A percentile compares a stretch with the other conserved stretches of the same genome.
phyloP scores from a whole-genome alignment of 768 basidiomycete genomes.

The Kwoniella mangroviensis region DNA sequence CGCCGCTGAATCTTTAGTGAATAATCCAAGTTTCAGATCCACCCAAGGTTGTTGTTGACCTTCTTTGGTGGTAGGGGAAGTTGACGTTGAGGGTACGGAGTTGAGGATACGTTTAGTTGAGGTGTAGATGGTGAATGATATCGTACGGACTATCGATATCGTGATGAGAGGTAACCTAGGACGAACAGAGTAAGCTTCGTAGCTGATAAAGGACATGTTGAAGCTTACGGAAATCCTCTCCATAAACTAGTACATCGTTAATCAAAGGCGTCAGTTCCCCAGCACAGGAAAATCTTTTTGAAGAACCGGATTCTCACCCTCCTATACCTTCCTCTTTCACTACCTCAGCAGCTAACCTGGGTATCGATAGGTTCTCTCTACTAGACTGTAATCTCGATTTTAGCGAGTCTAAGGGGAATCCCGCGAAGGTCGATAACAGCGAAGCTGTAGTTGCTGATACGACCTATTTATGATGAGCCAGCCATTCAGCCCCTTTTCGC shows the following conservation, averaged over 20 bases:
- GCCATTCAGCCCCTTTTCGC: too few species aligned
- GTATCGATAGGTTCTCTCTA: conserved; percentile 73
- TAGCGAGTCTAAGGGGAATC: conserved; percentile 93
- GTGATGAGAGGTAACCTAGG: conserved; percentile 84
- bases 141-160: conserved; percentile 88
- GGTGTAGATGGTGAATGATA: conserved; percentile 57
- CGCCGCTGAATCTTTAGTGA: conserved; percentile 52
- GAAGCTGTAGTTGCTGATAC: conserved; percentile 89
- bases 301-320: conserved; percentile 67
- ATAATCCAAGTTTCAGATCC: conserved; percentile 38
- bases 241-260: conserved; percentile 35
- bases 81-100: conserved; percentile 20
- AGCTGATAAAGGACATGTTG: too few species aligned
- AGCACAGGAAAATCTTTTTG: too few species aligned
- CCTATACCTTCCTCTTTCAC: conserved; percentile 60
- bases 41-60: conserved; percentile 28
- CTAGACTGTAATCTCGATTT: conserved; percentile 91
- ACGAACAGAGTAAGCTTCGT: background rate
- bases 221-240: conserved; percentile 52
- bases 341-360: conserved; percentile 60
- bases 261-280: background rate
- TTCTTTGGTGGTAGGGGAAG: background rate
- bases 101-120: conserved; percentile 54
- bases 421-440: conserved; percentile 88
- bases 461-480: conserved; percentile 58